A percentile compares a stretch with the other conserved stretches of the same genome.
phyloP scores from a whole-genome alignment of 768 basidiomycete species.

The Mycena vitilis region DNA sequence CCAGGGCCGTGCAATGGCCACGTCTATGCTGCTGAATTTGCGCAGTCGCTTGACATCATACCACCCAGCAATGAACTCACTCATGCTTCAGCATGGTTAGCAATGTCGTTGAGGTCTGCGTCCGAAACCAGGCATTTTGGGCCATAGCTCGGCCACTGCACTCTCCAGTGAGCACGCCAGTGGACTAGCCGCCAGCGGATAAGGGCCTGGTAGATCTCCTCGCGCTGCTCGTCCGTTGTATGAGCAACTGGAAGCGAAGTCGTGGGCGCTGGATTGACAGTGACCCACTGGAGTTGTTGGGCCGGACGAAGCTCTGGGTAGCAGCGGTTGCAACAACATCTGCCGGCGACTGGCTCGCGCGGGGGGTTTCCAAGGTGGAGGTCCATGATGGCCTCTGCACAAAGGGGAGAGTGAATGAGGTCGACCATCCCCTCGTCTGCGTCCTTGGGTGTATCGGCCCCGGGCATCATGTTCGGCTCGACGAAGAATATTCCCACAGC shows the following conservation, averaged over 20 bases:
- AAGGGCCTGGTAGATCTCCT: neutral
- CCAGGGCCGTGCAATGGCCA: no score
- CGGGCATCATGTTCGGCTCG: neutral
- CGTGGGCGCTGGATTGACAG: neutral
- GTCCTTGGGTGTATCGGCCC: neutral
- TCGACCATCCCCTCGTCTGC: conserved; percentile 17
- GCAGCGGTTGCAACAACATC: conserved; percentile 14
- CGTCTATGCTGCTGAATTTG: no score
- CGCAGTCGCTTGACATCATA: no score
- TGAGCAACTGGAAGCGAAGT: neutral
- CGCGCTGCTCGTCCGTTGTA: neutral
- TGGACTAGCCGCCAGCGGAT: conserved; percentile 1
- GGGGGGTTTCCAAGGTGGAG: neutral
- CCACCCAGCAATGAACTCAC: no score
- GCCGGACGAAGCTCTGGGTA: conserved; percentile 3
- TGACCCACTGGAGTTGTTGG: conserved; percentile 11
- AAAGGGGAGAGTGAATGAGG: conserved; percentile 11
- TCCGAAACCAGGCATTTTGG: conserved; percentile 25
- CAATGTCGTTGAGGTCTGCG: conserved; percentile 21
- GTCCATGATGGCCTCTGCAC: neutral
- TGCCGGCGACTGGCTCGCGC: no score
- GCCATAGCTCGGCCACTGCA: conserved; percentile 29
- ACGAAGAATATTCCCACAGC: conserved; percentile 17
- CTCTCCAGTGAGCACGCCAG: conserved; percentile 20
- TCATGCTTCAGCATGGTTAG: neutral